These are phyloP conservation scores for Phoma sp. DNA, from an alignment of 2,329 filamentous ascomycete species.

Conservation along the genomic window DNA sequence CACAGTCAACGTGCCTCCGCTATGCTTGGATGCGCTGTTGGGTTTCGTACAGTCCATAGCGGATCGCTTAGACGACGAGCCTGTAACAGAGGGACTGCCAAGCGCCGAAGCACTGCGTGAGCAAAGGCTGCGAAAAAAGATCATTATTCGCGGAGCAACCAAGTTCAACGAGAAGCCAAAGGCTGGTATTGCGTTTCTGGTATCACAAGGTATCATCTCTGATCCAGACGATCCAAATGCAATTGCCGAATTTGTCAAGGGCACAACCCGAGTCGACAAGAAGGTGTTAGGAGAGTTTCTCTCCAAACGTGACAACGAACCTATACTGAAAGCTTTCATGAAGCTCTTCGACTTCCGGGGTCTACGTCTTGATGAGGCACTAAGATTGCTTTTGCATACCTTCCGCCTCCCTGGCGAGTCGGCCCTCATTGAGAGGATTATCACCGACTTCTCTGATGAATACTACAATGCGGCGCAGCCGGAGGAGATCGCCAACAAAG, in stretches of 20 bases:
- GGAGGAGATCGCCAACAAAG: slow-evolving; percentile 79
- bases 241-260: slow-evolving; percentile 85
- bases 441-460: slow-evolving; percentile 84
- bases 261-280: slow-evolving; percentile 88
- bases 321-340: slow-evolving; percentile 83
- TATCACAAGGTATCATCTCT: slow-evolving; percentile 83
- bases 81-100: slow-evolving; percentile 69
- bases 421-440: slow-evolving; percentile 88
- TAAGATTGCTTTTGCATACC: slow-evolving; percentile 84
- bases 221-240: slow-evolving; percentile 75
- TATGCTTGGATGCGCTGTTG: slow-evolving; percentile 90
- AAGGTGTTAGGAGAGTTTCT: slow-evolving; percentile 89
- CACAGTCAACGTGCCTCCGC: slow-evolving; percentile 93
- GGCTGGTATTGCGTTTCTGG: slow-evolving; percentile 82
- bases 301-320: slow-evolving; percentile 87
- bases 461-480: slow-evolving; percentile 76
- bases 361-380: slow-evolving; percentile 87
- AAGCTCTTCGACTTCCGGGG: slow-evolving; percentile 85
- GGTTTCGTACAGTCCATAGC: slow-evolving; percentile 92
- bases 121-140: slow-evolving; percentile 79
- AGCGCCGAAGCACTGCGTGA: slow-evolving; percentile 69
- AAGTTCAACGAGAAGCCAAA: slow-evolving; percentile 98
- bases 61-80: slow-evolving; percentile 78
- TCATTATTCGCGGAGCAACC: slow-evolving; percentile 83
- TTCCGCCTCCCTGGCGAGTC: slow-evolving; percentile 96